Conservation (phyloP, 2,329 filamentous ascomycete genomes). For the Epichloe brachyelytri region DNA sequence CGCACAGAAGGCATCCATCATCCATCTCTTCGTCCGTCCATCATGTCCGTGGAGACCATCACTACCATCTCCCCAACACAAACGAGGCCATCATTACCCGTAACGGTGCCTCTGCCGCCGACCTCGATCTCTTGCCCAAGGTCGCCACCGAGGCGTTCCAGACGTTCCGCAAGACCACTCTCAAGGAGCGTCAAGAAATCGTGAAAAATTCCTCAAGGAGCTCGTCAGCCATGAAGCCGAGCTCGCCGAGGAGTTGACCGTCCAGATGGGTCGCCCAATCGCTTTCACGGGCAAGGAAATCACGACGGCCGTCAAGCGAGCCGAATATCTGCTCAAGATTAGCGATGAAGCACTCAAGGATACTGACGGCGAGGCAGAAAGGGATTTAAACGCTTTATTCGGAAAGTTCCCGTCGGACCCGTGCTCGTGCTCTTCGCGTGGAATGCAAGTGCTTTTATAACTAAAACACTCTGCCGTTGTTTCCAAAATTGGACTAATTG, state of each 20-base stretch:
- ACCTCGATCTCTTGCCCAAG: constrained; percentile 59
- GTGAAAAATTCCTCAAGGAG: constrained; percentile 66
- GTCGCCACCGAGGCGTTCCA: constrained; percentile 64
- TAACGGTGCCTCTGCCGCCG: constrained; percentile 56
- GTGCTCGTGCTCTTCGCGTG: constrained; percentile 86
- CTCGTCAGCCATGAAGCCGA: constrained; percentile 63
- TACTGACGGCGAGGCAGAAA: constrained; percentile 69
- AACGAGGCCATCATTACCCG: constrained; percentile 74
- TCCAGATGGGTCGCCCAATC: constrained; percentile 92
- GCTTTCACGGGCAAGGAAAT: constrained; percentile 76
- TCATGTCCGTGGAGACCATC: constrained; percentile 51
- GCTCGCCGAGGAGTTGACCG: constrained; percentile 71
- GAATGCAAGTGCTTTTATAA: constrained; percentile 54
- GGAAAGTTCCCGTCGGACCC: constrained; percentile 76
- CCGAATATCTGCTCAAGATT: constrained; percentile 75
- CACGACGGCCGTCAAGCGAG: constrained; percentile 70
- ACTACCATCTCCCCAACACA: constrained; percentile 84
- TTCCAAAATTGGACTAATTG: not conserved
- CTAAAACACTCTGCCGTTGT: not conserved
- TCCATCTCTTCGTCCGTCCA: constrained; percentile 10
- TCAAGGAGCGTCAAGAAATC: constrained; percentile 66
- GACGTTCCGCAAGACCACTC: constrained; percentile 60
- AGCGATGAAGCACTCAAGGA: constrained; percentile 67
- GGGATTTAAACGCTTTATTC: constrained; percentile 86
- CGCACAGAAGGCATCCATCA: not conserved